Evolutionary conservation across 257 asterid species (phyloP), one percentile per base, ranked within the genome.

Genomic region (Gentiana dahurica): DNA sequence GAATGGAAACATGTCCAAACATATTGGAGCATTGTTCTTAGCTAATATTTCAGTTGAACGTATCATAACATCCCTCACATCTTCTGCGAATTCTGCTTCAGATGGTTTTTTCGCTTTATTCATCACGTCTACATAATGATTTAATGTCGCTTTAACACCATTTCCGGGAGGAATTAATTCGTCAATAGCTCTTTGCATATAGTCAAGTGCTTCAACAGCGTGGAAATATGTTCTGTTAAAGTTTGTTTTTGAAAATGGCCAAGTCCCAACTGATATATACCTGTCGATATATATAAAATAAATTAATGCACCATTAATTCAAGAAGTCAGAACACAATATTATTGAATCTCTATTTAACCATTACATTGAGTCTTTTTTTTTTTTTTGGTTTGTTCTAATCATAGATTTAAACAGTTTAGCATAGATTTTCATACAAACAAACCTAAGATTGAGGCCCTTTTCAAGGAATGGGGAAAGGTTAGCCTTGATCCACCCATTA

Each of bases 1-100:
- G 65, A 85, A 73, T 6, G 95, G 95, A 70, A 74, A 85, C 11
- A 88, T 71, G 72, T 85, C 85, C 45, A 88, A 80, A 11, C 81
- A 68, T 58, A 85, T 79, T 0, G 95, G 95, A 8, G 86, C 53
- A 41, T 68, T 41, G 71, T 78, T 65, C 54, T 76, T 82, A 1
- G 63, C 54, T 3, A 87, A 65, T 49, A 65, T 71, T 0, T 46
- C 54, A 7, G 69, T 79, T 10, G 79, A 75, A 6, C 71, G 55
- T 1, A 34, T 36, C 88, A 87, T 84, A 6, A 70, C 57, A 13
- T 69, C 69, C 2, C 76, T 41, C 47, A 87, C 69, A 53, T 84
- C 86, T 1, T 62, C 8, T 0, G 83, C 75, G 48, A 87, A 87
- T 52, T 77, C 53, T 2, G 86, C 94, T 1, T 68, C 69, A 12